Base-by-base conservation (phyloP, 768 basidiomycete species). In the Sarcodon sp. region DNA sequence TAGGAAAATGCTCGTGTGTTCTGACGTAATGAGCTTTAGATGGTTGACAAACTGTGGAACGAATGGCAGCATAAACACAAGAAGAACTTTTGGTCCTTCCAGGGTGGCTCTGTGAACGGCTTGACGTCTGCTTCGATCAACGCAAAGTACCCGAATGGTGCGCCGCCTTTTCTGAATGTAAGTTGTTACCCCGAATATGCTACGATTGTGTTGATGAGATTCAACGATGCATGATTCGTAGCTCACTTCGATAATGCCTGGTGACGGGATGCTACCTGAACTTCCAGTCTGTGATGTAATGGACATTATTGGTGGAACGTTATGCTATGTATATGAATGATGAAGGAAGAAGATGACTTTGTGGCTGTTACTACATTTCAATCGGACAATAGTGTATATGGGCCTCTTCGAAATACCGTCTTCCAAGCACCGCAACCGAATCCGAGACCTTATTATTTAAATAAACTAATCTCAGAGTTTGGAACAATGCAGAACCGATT, bases 21-120 rank as follows among this genome's bases (percentile, higher is more conserved):
- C 16, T 49, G 33, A 52, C 41, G 6, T 12, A 6, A 6, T n/a
- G 12, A 6, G 44, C 13, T 11, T 16, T 27, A 60, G 61, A 66
- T 66, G 64, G 52, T 67, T 41, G 66, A 66, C 53, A 64, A 64
- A 47, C 47, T 66, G 12, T 67, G 66, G 66, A 62, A 44, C 46
- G 60, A 66, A 43, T 66, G 66, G 66, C 66, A 67, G 45, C 48
- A 50, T 46, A 47, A 45, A 6, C 33, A 61, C 47, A 32, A 50
- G 1, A 44, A 38, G 7, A 66, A 62, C 50, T 52, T 50, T 47
- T 49, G 51, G 45, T 55, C 57, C 16, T 66, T 57, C 51, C 50
- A 52, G 13, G 66, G 66, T 44, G 66, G 66, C 3, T 57, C 60
- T 1, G 57, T 62, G 4, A 2, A 7, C 4, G 8, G 15, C 2